Evolutionary conservation across 805 yeast species (phyloP).

Genomic region (Yarrowia sp.): DNA sequence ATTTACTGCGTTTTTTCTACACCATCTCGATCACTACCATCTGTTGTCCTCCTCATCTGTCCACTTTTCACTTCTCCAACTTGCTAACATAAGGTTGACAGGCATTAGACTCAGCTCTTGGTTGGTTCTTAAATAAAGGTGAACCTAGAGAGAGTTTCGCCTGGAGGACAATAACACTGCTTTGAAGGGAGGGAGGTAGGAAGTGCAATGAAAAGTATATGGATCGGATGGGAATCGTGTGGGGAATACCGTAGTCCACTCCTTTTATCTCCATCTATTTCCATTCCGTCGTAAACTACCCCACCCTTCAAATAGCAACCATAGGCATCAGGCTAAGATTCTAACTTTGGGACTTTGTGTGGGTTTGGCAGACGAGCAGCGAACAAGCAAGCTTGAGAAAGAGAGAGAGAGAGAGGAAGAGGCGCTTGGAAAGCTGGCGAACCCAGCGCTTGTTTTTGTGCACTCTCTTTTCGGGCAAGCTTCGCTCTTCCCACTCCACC

Average conservation of each 20-base stretch:
- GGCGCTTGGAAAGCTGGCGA: not conserved
- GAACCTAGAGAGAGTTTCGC: not conserved
- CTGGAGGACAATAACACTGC: not conserved
- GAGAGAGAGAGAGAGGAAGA: not conserved
- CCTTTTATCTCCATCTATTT: too few species aligned
- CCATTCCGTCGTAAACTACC: not conserved
- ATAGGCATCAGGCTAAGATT: conserved; percentile 3
- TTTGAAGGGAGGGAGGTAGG: too few species aligned
- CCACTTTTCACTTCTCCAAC: not conserved
- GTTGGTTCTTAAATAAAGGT: not conserved
- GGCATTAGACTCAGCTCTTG: conserved; percentile 6
- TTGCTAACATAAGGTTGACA: not conserved
- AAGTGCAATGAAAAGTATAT: too few species aligned
- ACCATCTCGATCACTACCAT: not conserved
- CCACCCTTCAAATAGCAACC: not conserved
- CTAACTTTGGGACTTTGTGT: not conserved
- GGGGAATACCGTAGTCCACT: too few species aligned
- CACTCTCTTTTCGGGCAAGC: too few species aligned
- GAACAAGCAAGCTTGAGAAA: conserved; percentile 1
- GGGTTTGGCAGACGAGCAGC: conserved; percentile 22
- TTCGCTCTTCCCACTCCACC: not conserved
- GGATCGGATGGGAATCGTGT: too few species aligned
- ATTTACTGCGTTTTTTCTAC: not conserved
- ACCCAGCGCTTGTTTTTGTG: not conserved
- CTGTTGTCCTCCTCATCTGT: not conserved